Conservation (phyloP, 2,329 filamentous ascomycete species). For the Sclerotinia spermophila region DNA sequence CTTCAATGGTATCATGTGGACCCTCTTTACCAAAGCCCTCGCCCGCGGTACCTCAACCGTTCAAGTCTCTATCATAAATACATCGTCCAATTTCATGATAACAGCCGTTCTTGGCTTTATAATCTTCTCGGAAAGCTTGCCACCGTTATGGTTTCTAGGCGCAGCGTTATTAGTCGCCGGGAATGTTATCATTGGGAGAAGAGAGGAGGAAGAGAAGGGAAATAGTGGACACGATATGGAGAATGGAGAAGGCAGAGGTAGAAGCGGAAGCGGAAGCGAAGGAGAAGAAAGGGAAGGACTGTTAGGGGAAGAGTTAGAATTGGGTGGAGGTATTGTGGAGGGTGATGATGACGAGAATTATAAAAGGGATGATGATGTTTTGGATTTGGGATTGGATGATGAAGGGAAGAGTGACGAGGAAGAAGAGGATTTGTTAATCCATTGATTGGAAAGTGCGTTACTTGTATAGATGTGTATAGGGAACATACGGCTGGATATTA, state of each 20-base stretch:
- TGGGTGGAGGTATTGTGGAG: slow-evolving; percentile 21
- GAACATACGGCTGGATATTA: background rate
- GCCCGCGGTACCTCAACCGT: slow-evolving; percentile 70
- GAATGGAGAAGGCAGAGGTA: slow-evolving; percentile 20
- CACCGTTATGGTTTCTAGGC: slow-evolving; percentile 73
- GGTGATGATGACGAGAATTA: slow-evolving; percentile 17
- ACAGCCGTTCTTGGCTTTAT: slow-evolving; percentile 67
- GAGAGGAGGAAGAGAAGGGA: slow-evolving; percentile 50
- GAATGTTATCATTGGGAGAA: slow-evolving; percentile 72
- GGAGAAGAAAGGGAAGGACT: slow-evolving; percentile 20
- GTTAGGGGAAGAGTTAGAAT: slow-evolving; percentile 23
- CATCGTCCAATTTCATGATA: slow-evolving; percentile 75
- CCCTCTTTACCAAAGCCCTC: slow-evolving; percentile 75
- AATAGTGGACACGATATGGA: slow-evolving; percentile 20
- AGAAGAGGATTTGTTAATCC: slow-evolving; percentile 14
- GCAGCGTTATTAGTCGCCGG: slow-evolving; percentile 69
- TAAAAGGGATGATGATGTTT: slow-evolving; percentile 30
- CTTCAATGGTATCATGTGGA: slow-evolving; percentile 62
- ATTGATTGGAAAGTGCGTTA: background rate
- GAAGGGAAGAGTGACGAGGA: slow-evolving; percentile 20
- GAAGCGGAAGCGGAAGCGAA: slow-evolving; percentile 13
- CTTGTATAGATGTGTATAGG: background rate
- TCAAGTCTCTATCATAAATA: slow-evolving; percentile 78
- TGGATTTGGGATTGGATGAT: slow-evolving; percentile 27
- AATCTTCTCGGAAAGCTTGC: slow-evolving; percentile 69